Conservation (phyloP, 1,139 yeast species). For the Pichia sp. region DNA sequence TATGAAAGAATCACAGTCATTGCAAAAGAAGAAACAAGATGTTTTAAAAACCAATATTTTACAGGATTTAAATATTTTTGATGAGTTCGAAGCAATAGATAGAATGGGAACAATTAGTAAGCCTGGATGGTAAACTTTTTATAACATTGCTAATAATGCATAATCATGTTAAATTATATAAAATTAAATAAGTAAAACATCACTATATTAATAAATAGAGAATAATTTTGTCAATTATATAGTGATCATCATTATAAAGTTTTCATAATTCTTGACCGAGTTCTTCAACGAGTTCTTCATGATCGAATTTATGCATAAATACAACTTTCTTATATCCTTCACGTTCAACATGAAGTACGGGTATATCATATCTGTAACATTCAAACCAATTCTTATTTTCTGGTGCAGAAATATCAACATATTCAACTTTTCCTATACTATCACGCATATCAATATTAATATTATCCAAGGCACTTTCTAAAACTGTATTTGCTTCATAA, state of each 20-base stretch:
- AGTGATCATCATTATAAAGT: neutral
- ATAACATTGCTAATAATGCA: slow-evolving; percentile 1
- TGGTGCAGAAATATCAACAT: slow-evolving; percentile 64
- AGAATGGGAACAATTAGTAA: slow-evolving; percentile 10
- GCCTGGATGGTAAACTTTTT: slow-evolving; percentile 7
- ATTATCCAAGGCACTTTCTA: slow-evolving; percentile 37
- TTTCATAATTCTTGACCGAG: slow-evolving; percentile 27
- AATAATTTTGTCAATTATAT: no score
- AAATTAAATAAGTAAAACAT: no score
- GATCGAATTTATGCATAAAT: slow-evolving; percentile 71
- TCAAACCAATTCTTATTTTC: slow-evolving; percentile 73
- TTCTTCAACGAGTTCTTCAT: slow-evolving; percentile 51
- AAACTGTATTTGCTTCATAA: slow-evolving; percentile 56
- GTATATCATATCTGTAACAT: slow-evolving; percentile 78
- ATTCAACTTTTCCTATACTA: slow-evolving; percentile 34
- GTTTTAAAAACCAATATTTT: slow-evolving; percentile 2
- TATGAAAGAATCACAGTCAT: neutral
- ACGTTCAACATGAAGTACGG: slow-evolving; percentile 71
- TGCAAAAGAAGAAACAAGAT: neutral
- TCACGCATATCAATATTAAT: slow-evolving; percentile 10
- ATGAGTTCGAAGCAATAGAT: slow-evolving; percentile 15
- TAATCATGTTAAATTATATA: no score
- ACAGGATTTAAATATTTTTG: slow-evolving; percentile 12
- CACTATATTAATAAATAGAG: no score
- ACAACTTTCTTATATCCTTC: slow-evolving; percentile 45